Base-by-base conservation (phyloP, 2,329 filamentous ascomycete genomes). In the Mycocentrospora acerina region DNA sequence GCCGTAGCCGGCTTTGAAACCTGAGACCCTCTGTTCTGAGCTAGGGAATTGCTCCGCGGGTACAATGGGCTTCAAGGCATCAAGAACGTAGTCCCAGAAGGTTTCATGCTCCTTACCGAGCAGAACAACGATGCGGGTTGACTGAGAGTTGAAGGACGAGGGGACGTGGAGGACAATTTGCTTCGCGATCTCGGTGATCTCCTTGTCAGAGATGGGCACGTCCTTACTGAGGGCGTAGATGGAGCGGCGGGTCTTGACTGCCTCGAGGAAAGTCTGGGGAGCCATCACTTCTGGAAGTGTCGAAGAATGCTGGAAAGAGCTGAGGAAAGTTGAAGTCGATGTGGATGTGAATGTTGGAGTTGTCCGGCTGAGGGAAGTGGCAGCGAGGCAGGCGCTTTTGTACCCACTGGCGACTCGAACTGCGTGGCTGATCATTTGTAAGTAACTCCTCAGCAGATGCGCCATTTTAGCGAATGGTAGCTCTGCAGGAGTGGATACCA, bases 141-240 rank as follows among this genome's bases (percentile, higher is more conserved):
- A 82, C 75, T 95, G 90, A 27, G 82, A 86, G 81, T 96, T 95
- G 83, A 95, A 96, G 50, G 84, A 82, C 35, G 81, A 85, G 28
- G 90, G 90, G 2, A 85, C 77, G 66, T 89, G 76, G 43, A 81
- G 73, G 53, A 93, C 74, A 37, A 81, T 75, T 41, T 72, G 60
- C 35, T 72, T 65, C 40, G 72, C 77, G 62, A 90, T 80, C 57
- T 86, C 79, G 59, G 79, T 71, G 68, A 90, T 74, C 59, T 78
- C 75, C 38, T 71, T 67, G 53, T 76, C 74, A 55, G 75, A 66
- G 65, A 85, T 73, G 60, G 81, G 61, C 17, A 84, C 75, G 46
- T 79, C 70, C 71, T 85, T 84, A 74, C 74, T 78, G 41, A 88
- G 79, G 35, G 74, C 68, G 73, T 90, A 89, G 75, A 78, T 71